These are phyloP conservation scores for Glycine tomentella DNA, from an alignment of 306 rosid genomes.

Conservation along the genomic window DNA sequence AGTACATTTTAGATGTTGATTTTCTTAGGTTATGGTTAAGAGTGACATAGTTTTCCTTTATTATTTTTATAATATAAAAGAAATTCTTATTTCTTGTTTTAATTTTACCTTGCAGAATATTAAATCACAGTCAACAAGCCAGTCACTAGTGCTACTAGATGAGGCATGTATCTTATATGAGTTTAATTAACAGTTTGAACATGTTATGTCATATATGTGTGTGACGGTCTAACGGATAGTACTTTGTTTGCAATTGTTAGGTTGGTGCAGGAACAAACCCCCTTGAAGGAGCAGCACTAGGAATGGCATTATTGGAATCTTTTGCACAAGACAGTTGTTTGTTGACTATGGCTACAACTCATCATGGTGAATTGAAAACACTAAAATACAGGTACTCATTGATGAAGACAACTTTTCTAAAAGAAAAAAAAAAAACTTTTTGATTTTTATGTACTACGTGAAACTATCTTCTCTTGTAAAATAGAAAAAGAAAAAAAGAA, in stretches of 20 bases:
- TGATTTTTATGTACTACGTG: not conserved
- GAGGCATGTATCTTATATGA: conserved; percentile 66
- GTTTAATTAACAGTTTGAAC: conserved; percentile 33
- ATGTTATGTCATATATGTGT: conserved; percentile 8
- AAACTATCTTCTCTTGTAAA: not conserved
- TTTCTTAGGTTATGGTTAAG: conserved; percentile 9
- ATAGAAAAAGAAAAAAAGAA: conserved; percentile 1
- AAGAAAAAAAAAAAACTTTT: no score
- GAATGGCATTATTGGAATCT: conserved; percentile 88
- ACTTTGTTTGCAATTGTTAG: conserved; percentile 57
- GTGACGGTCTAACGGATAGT: conserved; percentile 2
- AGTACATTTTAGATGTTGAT: conserved; percentile 22
- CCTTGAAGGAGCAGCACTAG: conserved; percentile 97
- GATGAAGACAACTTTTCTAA: no score
- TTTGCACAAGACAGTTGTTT: conserved; percentile 79
- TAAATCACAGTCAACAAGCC: conserved; percentile 71
- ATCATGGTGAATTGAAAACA: conserved; percentile 97
- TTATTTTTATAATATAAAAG: conserved; percentile 5
- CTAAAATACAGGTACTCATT: conserved; percentile 87
- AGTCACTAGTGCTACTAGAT: conserved; percentile 85
- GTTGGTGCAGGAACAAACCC: conserved; percentile 99
- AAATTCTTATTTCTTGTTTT: conserved; percentile 25
- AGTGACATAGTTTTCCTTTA: conserved; percentile 1
- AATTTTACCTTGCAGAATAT: conserved; percentile 70
- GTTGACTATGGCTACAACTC: conserved; percentile 93